phyloP scores from a whole-genome alignment of 2,329 filamentous ascomycete species.

The Neonectria faginata region DNA sequence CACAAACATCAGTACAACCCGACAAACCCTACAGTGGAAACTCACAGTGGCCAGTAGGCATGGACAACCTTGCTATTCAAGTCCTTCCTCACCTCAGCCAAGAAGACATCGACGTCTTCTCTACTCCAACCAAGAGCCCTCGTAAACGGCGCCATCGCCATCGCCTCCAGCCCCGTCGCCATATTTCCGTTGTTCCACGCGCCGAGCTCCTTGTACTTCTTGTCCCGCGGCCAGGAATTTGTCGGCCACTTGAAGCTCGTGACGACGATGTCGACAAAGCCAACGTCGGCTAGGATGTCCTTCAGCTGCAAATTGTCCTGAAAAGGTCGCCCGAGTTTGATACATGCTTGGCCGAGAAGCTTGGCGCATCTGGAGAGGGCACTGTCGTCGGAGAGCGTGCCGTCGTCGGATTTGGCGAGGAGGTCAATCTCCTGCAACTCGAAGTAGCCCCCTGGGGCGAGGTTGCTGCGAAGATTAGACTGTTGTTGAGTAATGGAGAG shows the following conservation, averaged over 20 bases:
- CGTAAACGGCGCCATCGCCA: slow-evolving; percentile 30
- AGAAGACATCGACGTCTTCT: slow-evolving; percentile 26
- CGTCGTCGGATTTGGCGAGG: not conserved
- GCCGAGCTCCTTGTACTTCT: slow-evolving; percentile 34
- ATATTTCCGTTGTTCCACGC: slow-evolving; percentile 34
- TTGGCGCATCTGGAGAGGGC: not conserved
- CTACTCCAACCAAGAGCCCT: slow-evolving; percentile 28
- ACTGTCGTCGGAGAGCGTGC: not conserved
- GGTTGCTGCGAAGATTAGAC: not conserved
- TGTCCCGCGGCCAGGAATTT: slow-evolving; percentile 31
- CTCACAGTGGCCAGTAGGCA: slow-evolving; percentile 39
- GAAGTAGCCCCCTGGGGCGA: slow-evolving; percentile 4
- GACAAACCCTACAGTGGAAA: not conserved
- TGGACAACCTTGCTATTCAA: slow-evolving; percentile 32
- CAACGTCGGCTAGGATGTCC: slow-evolving; percentile 20
- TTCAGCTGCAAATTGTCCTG: slow-evolving; percentile 32
- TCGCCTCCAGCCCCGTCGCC: slow-evolving; percentile 28
- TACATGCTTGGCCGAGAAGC: not conserved
- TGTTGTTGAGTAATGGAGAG: not conserved
- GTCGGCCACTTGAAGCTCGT: slow-evolving; percentile 38
- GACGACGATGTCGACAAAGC: slow-evolving; percentile 35
- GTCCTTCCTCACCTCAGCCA: slow-evolving; percentile 31
- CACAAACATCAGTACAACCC: not conserved
- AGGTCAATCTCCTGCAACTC: slow-evolving; percentile 6
- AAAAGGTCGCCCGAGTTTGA: not conserved